Evolutionary conservation across 1,139 yeast genomes (phyloP), one percentile per base, ranked within the genome.

Genomic region (Nakaseomyces delphensis): DNA sequence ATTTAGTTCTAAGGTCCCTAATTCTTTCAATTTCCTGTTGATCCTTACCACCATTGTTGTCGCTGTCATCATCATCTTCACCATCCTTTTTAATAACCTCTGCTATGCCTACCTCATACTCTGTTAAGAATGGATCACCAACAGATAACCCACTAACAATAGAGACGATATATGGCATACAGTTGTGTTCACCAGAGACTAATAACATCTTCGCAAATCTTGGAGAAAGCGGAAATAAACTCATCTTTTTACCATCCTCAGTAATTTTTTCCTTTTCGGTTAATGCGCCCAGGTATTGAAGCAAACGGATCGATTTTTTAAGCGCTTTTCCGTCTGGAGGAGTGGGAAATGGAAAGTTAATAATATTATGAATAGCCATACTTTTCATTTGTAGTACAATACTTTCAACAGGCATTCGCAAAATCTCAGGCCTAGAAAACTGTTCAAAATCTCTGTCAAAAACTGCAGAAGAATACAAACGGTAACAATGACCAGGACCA

Each of bases 401-500:
- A 57, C 96, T 89, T 59, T 91, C 98, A 38, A 87, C 89, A 0
- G 98, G 98, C 93, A 86, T 89, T 51, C 97, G 71, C 46, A 85
- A 66, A 44, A 93, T 89, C 61, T 93, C 99, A 0, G 99, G 98
- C 44, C 70, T 72, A 19, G 93, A 73, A 54, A 91, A 91, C 54
- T 82, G 86, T 4, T 71, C 71, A 61, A 93, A 91, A 53, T 83
- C 91, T 47, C 79, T 76, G 57, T 91, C 97, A 60, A 73, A 93
- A 7, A 93, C 84, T 0, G 98, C 98, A n/a, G 97, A 89, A 0
- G 98, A 89, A 56, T 72, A 93, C 18, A 93, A 65, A 46, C 98
- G 70, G 61, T 93, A 93, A 61, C 96, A 86, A 57, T 93, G 98
- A 43, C 99, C 99, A 0, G 98, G 97, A 0, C 98, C 98, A 0